phyloP scores from a whole-genome alignment of 1,284 basidiomycete species.

The Tremellales sp. region DNA sequence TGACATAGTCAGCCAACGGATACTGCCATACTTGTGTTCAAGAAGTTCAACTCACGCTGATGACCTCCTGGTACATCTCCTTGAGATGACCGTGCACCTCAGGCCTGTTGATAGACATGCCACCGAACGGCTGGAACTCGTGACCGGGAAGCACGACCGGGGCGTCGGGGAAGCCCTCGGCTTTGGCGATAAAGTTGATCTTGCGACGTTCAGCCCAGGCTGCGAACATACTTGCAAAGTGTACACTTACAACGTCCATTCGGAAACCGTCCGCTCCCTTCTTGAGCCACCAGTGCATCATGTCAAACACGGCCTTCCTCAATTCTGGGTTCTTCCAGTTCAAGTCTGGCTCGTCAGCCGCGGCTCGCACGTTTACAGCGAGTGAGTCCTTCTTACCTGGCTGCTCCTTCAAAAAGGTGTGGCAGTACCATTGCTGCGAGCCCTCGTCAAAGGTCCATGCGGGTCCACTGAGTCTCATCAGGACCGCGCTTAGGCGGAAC shows the following conservation, averaged over 20 bases:
- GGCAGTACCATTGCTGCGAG: constrained; percentile 51
- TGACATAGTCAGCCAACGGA: constrained; percentile 4
- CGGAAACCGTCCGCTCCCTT: constrained; percentile 52
- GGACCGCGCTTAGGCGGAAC: constrained; percentile 1
- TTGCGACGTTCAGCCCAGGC: constrained; percentile 5
- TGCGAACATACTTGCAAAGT: background rate
- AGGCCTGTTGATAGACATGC: constrained; percentile 61
- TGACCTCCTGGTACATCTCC: constrained; percentile 61
- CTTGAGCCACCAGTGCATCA: constrained; percentile 52
- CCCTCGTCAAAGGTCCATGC: constrained; percentile 51
- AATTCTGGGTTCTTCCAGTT: constrained; percentile 46
- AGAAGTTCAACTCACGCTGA: constrained; percentile 53
- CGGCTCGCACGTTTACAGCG: background rate
- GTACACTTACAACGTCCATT: constrained; percentile 27
- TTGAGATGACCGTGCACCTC: constrained; percentile 64
- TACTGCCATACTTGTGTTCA: constrained; percentile 8
- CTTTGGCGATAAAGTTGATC: constrained; percentile 64
- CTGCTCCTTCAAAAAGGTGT: constrained; percentile 50
- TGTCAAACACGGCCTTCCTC: constrained; percentile 41
- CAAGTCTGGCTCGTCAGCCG: constrained; percentile 33
- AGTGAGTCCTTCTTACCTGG: constrained; percentile 35
- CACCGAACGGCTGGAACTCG: constrained; percentile 58
- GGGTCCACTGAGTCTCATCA: constrained; percentile 17
- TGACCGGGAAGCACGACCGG: constrained; percentile 55
- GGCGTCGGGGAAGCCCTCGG: constrained; percentile 62